phyloP scores from a whole-genome alignment of 2,329 filamentous ascomycete genomes.

The Neocucurbitaria cava region DNA sequence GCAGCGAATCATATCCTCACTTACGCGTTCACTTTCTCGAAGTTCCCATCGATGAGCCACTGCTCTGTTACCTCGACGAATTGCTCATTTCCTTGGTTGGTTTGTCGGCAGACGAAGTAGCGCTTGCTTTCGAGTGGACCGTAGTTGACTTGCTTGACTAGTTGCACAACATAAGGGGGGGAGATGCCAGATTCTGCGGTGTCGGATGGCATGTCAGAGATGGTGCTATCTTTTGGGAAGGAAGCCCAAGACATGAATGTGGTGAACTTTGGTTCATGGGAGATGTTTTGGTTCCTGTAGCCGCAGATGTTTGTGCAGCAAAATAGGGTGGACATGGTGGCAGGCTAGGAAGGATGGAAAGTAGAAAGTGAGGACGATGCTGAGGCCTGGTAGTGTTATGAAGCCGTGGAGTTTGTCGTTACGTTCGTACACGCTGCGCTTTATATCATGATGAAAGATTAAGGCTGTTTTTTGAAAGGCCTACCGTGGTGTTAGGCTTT shows the following conservation, averaged over 20 bases:
- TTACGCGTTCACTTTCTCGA: conserved; percentile 55
- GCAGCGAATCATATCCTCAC: no score
- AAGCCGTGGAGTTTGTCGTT: not conserved
- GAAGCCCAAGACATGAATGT: conserved; percentile 41
- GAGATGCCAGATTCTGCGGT: not conserved
- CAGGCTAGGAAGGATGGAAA: not conserved
- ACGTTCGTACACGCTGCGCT: not conserved
- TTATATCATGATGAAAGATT: not conserved
- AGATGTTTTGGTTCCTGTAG: conserved; percentile 19
- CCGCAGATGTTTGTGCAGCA: conserved; percentile 19
- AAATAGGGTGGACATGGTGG: conserved; percentile 28
- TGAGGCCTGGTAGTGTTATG: not conserved
- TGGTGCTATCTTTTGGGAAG: conserved; percentile 24
- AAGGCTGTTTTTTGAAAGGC: not conserved
- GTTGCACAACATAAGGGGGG: conserved; percentile 45
- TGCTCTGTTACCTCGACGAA: conserved; percentile 49
- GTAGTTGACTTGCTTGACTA: conserved; percentile 56
- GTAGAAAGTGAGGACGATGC: not conserved
- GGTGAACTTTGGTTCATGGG: conserved; percentile 32
- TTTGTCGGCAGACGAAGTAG: conserved; percentile 46
- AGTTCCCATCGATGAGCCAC: conserved; percentile 52
- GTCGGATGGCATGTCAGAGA: not conserved
- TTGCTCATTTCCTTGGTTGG: conserved; percentile 10
- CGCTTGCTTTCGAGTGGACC: conserved; percentile 54
- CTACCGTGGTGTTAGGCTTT: not conserved